Conservation (phyloP, 805 yeast species). For the Saccharomycopsis lassenensis region DNA sequence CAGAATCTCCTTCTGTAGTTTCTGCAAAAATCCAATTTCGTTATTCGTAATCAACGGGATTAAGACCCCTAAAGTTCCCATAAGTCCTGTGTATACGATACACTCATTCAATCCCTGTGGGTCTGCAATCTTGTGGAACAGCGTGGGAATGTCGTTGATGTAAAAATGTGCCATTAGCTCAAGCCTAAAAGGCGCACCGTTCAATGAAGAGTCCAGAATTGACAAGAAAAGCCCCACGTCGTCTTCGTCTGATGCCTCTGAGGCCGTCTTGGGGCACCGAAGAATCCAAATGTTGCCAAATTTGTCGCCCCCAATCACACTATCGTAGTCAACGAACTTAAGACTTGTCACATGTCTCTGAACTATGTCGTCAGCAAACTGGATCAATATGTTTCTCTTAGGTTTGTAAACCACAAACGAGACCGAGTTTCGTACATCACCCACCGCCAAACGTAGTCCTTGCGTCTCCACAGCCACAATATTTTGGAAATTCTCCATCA, state of each 20-base stretch:
- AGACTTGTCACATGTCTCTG: constrained; percentile 57
- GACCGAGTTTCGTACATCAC: constrained; percentile 63
- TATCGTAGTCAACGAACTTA: constrained; percentile 56
- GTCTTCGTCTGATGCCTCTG: constrained; percentile 42
- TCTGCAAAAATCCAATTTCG: constrained; percentile 50
- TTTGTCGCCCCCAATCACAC: constrained; percentile 76
- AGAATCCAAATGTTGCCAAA: constrained; percentile 72
- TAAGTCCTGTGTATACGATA: constrained; percentile 62
- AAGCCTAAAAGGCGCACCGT: constrained; percentile 45
- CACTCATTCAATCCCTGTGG: constrained; percentile 49
- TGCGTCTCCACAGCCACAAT: constrained; percentile 46
- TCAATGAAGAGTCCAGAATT: constrained; percentile 26
- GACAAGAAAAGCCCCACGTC: constrained; percentile 30
- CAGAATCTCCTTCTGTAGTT: constrained; percentile 33
- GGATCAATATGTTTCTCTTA: constrained; percentile 37
- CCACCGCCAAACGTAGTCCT: constrained; percentile 52
- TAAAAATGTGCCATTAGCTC: constrained; percentile 45
- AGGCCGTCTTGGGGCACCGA: constrained; percentile 43
- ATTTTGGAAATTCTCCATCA: constrained; percentile 32
- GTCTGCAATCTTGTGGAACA: constrained; percentile 42
- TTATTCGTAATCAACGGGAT: constrained; percentile 52
- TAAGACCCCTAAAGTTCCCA: constrained; percentile 71
- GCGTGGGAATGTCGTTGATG: constrained; percentile 60
- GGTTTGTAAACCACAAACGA: constrained; percentile 44
- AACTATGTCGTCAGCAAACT: constrained; percentile 60